Base-by-base conservation (phyloP, 176 grass and related monocot species). In the Eleusine indica region DNA sequence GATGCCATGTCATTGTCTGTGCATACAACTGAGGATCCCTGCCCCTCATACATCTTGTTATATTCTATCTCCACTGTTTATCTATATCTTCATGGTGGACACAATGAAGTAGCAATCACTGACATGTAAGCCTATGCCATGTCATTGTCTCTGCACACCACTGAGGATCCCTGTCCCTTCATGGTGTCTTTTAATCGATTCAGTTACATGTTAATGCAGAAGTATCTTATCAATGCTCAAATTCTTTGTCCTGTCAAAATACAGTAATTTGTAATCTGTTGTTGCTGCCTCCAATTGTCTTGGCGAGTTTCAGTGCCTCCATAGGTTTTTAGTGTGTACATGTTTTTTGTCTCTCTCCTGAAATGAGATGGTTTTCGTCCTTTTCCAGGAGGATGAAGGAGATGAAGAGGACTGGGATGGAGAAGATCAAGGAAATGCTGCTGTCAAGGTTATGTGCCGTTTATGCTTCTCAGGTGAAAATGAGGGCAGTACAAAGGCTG, bases 381-480 rank as follows among this genome's bases (percentile, higher is more conserved):
- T 75, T 82, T 71, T 18, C 58, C 82, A 92, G 90, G 86, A 58
- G 90, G 86, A 58, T 43, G 78, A 65, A 86, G 85, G 85, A 82
- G 85, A 92, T 60, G 87, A 79, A 84, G 83, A 78, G 18, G 84
- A 84, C 11, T 82, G 70, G 81, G 83, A 54, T 17, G 56, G 2
- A 65, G 90, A 92, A 80, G 85, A 92, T 88, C 79, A 90, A 81
- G 87, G 85, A 28, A 84, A 84, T 89, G 88, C 90, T 68, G 52
- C 87, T 54, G 86, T 96, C 52, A 99, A 99, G 84, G 87, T 96
- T 87, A 96, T 92, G 52, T 99, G 96, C 72, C 89, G 96, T 61
- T 79, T 99, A 78, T 99, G 96, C 70, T 99, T 90, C 51, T 86
- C 89, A 52, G 96, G 96, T 71, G 96, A 96, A 90, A 90, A 88